Evolutionary conservation across 306 rosid genomes (phyloP).

Genomic region (Citrullus colocynthis): DNA sequence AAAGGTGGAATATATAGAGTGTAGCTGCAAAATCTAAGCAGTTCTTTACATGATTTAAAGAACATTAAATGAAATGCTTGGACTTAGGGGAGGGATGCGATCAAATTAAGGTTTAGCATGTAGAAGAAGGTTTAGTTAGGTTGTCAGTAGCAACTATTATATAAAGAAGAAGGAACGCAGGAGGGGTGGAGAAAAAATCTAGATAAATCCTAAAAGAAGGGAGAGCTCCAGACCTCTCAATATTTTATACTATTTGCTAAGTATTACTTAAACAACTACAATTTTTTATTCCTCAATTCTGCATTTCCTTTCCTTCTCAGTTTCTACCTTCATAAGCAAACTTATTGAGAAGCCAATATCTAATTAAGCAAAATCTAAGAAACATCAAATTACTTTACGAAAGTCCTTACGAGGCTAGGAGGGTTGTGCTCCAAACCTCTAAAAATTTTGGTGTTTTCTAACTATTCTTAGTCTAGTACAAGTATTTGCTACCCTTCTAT

Average conservation of each 20-base stretch:
- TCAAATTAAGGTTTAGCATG: conserved; percentile 1
- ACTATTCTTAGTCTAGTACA: neutral
- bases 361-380: neutral
- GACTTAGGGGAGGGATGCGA: neutral
- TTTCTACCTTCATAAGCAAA: neutral
- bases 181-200: neutral
- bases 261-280: neutral
- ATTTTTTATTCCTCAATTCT: neutral
- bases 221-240: neutral
- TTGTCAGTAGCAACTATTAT: neutral
- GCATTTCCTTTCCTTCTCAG: neutral
- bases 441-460: neutral
- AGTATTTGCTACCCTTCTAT: neutral
- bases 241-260: neutral
- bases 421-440: neutral
- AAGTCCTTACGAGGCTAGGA: neutral
- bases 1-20: too few species aligned
- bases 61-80: neutral
- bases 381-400: neutral
- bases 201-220: neutral
- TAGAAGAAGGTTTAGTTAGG: neutral
- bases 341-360: neutral
- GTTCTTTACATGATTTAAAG: neutral
- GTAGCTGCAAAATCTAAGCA: too few species aligned
- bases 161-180: neutral